Conservation (phyloP, 2,329 filamentous ascomycete genomes). For the Aspergillus sp. region DNA sequence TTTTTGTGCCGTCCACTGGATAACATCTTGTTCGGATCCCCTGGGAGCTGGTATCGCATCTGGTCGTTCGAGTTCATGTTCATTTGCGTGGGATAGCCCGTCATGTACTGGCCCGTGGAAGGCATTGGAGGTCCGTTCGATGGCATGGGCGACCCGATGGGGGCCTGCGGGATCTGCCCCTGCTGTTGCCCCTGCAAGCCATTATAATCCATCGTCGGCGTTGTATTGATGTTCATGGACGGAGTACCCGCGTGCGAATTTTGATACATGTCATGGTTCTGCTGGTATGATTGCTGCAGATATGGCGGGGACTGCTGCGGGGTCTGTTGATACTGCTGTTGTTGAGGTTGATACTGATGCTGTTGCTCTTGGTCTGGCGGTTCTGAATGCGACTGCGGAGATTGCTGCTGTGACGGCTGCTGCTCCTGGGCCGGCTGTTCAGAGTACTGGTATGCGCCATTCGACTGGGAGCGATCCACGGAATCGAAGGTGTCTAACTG, state of each 20-base stretch:
- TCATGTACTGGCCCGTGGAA: slow-evolving; percentile 49
- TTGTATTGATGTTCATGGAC: slow-evolving; percentile 10
- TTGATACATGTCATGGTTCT: slow-evolving; percentile 25
- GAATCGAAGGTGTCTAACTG: slow-evolving; percentile 25
- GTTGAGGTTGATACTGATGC: slow-evolving; percentile 5
- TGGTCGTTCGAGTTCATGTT: slow-evolving; percentile 36
- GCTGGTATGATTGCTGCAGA: slow-evolving; percentile 26
- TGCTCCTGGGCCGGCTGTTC: slow-evolving; percentile 18
- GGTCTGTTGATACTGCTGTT: slow-evolving; percentile 10
- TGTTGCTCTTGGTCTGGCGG: slow-evolving; percentile 31
- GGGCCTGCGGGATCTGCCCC: slow-evolving; percentile 30
- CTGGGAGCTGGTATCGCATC: slow-evolving; percentile 46
- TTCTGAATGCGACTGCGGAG: slow-evolving; percentile 35
- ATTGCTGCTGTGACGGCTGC: not conserved
- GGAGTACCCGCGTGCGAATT: slow-evolving; percentile 14
- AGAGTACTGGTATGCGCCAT: slow-evolving; percentile 22
- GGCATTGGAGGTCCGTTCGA: slow-evolving; percentile 40
- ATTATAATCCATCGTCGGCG: slow-evolving; percentile 10
- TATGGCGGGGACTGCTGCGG: slow-evolving; percentile 24
- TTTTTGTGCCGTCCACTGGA: slow-evolving; percentile 57
- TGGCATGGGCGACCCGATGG: slow-evolving; percentile 47
- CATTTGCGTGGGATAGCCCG: slow-evolving; percentile 30
- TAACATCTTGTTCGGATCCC: slow-evolving; percentile 47
- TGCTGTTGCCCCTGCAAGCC: slow-evolving; percentile 17
- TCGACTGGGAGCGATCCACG: slow-evolving; percentile 6